Conservation (phyloP, 352 stramenopile species). For the Phytophthora ramorum region DNA sequence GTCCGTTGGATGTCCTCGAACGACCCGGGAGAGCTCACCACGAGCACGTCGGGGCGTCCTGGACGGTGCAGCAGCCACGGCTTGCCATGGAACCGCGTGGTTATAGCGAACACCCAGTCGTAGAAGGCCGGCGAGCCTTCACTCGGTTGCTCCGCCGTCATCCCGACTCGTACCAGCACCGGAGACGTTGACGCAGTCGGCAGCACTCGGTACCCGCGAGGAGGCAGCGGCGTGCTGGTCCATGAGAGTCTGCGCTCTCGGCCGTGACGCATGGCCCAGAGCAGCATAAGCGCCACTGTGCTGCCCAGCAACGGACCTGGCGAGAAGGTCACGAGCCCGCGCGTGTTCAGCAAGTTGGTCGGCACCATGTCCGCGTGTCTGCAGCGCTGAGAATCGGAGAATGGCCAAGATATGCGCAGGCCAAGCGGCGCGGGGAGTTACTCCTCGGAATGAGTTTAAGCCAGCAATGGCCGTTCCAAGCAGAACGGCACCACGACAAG, state of each 20-base stretch:
- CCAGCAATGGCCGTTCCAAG: slow-evolving; percentile 12
- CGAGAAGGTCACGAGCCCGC: slow-evolving; percentile 14
- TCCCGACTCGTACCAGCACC: slow-evolving; percentile 5
- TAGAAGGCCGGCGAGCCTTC: slow-evolving; percentile 25
- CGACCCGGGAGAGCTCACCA: slow-evolving; percentile 30
- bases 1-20: slow-evolving; percentile 47
- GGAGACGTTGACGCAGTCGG: slow-evolving; percentile 5
- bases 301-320: slow-evolving; percentile 32
- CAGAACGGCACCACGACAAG: slow-evolving; percentile 2
- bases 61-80: slow-evolving; percentile 32
- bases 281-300: slow-evolving; percentile 26
- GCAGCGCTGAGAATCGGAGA: background rate
- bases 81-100: slow-evolving; percentile 26
- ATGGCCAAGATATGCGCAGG: slow-evolving; percentile 5
- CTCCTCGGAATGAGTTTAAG: slow-evolving; percentile 4
- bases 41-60: slow-evolving; percentile 31
- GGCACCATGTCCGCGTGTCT: slow-evolving; percentile 12
- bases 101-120: slow-evolving; percentile 33
- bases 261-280: slow-evolving; percentile 28
- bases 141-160: slow-evolving; percentile 9
- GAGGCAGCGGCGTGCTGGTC: slow-evolving; percentile 29
- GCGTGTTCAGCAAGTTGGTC: slow-evolving; percentile 8
- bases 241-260: slow-evolving; percentile 20
- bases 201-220: slow-evolving; percentile 19
- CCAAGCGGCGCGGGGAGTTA: slow-evolving; percentile 12